Evolutionary conservation across 2,329 filamentous ascomycete species (phyloP).

Genomic region (Penicillium digitatum): DNA sequence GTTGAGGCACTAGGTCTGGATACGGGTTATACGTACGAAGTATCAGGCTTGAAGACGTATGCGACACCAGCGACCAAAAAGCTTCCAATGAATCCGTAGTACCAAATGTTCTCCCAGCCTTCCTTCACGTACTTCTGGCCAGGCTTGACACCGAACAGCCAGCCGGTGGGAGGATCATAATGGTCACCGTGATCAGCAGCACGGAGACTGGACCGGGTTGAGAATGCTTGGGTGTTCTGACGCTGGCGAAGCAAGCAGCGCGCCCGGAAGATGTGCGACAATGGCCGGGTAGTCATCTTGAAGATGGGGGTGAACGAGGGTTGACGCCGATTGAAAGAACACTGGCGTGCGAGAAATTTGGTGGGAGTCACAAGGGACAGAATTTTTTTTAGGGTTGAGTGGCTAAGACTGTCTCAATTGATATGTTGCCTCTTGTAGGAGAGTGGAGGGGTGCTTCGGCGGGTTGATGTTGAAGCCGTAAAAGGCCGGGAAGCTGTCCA

Average conservation of each 20-base stretch:
- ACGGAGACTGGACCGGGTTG: slow-evolving; percentile 38
- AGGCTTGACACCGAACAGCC: slow-evolving; percentile 90
- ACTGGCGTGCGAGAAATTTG: slow-evolving; percentile 3
- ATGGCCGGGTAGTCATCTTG: slow-evolving; percentile 40
- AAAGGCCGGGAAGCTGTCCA: slow-evolving; percentile 34
- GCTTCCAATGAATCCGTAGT: slow-evolving; percentile 78
- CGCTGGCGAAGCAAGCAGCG: slow-evolving; percentile 37
- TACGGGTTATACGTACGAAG: slow-evolving; percentile 67
- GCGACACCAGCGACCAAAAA: slow-evolving; percentile 69
- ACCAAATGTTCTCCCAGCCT: slow-evolving; percentile 88
- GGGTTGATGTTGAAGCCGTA: slow-evolving; percentile 39
- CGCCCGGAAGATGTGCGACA: slow-evolving; percentile 40
- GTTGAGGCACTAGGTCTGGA: background rate
- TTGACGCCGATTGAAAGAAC: slow-evolving; percentile 9
- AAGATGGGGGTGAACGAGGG: slow-evolving; percentile 19
- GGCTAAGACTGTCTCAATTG: slow-evolving; percentile 26
- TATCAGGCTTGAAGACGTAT: slow-evolving; percentile 97
- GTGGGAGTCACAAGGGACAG: slow-evolving; percentile 5
- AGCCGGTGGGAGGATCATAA: slow-evolving; percentile 86
- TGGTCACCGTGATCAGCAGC: slow-evolving; percentile 63
- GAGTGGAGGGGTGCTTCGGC: slow-evolving; percentile 31
- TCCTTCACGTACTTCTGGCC: slow-evolving; percentile 94
- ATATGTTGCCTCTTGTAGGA: slow-evolving; percentile 20
- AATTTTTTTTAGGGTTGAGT: slow-evolving; percentile 13
- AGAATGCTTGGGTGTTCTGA: slow-evolving; percentile 39